Conservation (phyloP, 2,329 filamentous ascomycete genomes). For the Zasmidium angulare region DNA sequence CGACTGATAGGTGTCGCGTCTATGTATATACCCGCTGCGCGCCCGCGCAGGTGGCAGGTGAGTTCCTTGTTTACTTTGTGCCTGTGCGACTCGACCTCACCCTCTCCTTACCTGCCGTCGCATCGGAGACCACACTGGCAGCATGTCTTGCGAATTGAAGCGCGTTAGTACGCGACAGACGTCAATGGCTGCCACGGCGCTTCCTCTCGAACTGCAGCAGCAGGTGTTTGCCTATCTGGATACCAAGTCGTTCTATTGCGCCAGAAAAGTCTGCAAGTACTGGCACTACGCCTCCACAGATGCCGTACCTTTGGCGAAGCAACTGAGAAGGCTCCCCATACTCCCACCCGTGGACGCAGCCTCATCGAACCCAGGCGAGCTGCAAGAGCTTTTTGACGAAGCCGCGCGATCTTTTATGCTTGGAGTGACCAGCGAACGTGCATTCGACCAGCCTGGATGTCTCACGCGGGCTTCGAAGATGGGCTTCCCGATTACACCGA, state of each 20-base stretch:
- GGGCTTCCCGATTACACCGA: slow-evolving; percentile 20
- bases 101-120: not conserved
- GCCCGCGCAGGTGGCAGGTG: not conserved
- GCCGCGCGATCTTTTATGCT: slow-evolving; percentile 35
- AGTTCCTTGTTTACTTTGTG: not conserved
- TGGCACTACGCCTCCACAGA: slow-evolving; percentile 35
- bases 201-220: slow-evolving; percentile 37
- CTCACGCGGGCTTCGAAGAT: slow-evolving; percentile 17
- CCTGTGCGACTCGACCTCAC: not conserved
- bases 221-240: slow-evolving; percentile 35
- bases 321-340: slow-evolving; percentile 33
- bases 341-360: slow-evolving; percentile 25
- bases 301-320: slow-evolving; percentile 29
- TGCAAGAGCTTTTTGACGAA: slow-evolving; percentile 30
- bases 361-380: slow-evolving; percentile 20
- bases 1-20: not conserved
- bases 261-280: slow-evolving; percentile 34
- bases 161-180: slow-evolving; percentile 20
- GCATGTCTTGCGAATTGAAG: slow-evolving; percentile 14
- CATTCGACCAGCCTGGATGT: slow-evolving; percentile 19
- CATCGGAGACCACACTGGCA: not conserved
- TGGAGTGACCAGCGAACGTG: slow-evolving; percentile 25
- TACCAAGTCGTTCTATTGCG: slow-evolving; percentile 32
- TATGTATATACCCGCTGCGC: not conserved
- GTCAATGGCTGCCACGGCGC: slow-evolving; percentile 23